Evolutionary conservation across 2,329 filamentous ascomycete species (phyloP).

Genomic region (Helminthosporium solani): DNA sequence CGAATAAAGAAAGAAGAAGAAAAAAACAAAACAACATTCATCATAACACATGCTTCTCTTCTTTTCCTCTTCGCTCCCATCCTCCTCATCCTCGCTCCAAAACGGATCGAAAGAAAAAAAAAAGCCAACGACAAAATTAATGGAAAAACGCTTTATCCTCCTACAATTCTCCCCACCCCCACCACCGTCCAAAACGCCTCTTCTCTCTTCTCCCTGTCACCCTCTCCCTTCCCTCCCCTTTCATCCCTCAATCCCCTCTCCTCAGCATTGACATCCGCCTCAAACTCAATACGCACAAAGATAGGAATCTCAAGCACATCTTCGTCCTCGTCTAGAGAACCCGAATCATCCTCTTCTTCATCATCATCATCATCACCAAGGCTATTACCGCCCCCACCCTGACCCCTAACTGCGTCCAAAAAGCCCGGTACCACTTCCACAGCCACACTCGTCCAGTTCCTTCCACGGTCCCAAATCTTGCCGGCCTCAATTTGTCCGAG

Average conservation of each 20-base stretch:
- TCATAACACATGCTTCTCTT: too few relatives aligned
- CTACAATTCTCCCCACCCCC: constrained; percentile 75
- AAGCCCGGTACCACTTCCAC: constrained; percentile 76
- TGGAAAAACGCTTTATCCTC: neutral
- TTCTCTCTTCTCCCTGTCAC: constrained; percentile 75
- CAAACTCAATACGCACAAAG: constrained; percentile 91
- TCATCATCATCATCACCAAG: too few relatives aligned
- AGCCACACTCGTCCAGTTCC: constrained; percentile 94
- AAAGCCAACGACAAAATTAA: too few relatives aligned
- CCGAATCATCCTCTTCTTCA: constrained; percentile 32
- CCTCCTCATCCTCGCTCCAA: constrained; percentile 33
- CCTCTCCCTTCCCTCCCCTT: constrained; percentile 55
- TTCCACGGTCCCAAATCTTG: constrained; percentile 91
- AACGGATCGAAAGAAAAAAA: constrained; percentile 5
- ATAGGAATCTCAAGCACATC: constrained; percentile 85
- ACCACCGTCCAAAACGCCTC: constrained; percentile 95
- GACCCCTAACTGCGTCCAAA: constrained; percentile 10
- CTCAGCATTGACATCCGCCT: constrained; percentile 66
- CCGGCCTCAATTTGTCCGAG: constrained; percentile 68
- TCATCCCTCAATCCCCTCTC: constrained; percentile 33
- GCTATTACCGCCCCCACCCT: neutral
- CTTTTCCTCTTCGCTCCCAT: constrained; percentile 33
- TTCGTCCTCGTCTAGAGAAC: constrained; percentile 59
- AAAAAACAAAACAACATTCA: too few relatives aligned
- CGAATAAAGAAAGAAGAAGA: too few relatives aligned